These are phyloP conservation scores for Kuraishia capsulata DNA, from an alignment of 805 yeast genomes.

Conservation along the genomic window DNA sequence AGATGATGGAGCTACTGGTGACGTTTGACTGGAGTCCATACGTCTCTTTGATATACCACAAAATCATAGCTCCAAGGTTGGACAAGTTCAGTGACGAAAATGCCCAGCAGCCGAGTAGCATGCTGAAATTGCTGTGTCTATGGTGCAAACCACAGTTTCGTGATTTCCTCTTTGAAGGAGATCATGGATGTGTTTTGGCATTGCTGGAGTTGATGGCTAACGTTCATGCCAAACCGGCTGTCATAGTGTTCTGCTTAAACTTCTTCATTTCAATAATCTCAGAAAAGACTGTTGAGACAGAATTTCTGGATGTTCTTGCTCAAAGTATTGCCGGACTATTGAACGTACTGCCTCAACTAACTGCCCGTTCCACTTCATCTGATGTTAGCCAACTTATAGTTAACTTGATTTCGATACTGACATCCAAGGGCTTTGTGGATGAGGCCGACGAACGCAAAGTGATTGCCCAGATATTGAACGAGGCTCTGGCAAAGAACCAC, in stretches of 20 bases:
- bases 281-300: constrained; percentile 29
- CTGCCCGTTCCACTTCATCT: constrained; percentile 29
- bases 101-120: constrained; percentile 72
- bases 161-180: constrained; percentile 46
- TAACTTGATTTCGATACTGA: constrained; percentile 39
- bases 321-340: constrained; percentile 9
- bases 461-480: constrained; percentile 47
- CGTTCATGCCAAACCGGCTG: constrained; percentile 57
- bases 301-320: constrained; percentile 14
- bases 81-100: constrained; percentile 65
- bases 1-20: constrained; percentile 46
- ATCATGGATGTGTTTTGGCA: constrained; percentile 44
- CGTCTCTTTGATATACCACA: constrained; percentile 38
- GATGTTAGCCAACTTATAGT: constrained; percentile 46
- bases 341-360: constrained; percentile 27
- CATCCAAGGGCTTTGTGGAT: constrained; percentile 47
- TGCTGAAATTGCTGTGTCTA: constrained; percentile 63
- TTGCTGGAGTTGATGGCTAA: constrained; percentile 46
- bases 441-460: constrained; percentile 45
- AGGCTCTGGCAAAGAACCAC: constrained; percentile 51
- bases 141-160: constrained; percentile 35
- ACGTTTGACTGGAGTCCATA: constrained; percentile 49
- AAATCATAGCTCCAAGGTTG: constrained; percentile 58
- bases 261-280: constrained; percentile 41
- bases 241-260: constrained; percentile 40